A percentile compares a stretch with the other conserved stretches of the same genome.
phyloP scores from a whole-genome alignment of 768 basidiomycete species.

The Dacryopinax spathularia region DNA sequence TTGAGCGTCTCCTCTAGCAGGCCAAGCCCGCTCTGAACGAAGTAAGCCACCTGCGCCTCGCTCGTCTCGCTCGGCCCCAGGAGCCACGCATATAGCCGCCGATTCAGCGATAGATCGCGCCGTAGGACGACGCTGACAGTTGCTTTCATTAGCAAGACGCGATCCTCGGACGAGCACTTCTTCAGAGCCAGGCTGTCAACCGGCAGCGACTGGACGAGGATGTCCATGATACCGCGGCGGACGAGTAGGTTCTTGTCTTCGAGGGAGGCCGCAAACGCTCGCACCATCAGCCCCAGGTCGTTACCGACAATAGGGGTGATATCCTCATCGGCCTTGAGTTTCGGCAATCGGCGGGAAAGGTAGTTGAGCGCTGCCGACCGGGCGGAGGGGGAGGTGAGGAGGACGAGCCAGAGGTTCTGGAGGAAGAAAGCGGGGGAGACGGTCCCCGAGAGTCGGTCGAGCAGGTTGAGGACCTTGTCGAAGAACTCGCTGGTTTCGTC shows the following conservation, averaged over 20 bases:
- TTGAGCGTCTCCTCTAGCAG: constrained; percentile 56
- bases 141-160: constrained; percentile 69
- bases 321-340: constrained; percentile 54
- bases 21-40: constrained; percentile 55
- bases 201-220: constrained; percentile 61
- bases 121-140: constrained; percentile 81
- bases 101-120: constrained; percentile 81
- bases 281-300: constrained; percentile 86
- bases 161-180: constrained; percentile 49
- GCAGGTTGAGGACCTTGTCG: constrained; percentile 54
- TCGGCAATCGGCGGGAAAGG: constrained; percentile 65
- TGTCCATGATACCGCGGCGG: constrained; percentile 69
- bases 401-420: constrained; percentile 87
- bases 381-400: constrained; percentile 76
- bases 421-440: constrained; percentile 84
- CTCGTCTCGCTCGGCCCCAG: constrained; percentile 68
- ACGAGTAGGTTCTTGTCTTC: constrained; percentile 93
- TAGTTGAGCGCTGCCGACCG: constrained; percentile 81
- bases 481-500: constrained; percentile 89
- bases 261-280: constrained; percentile 80
- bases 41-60: constrained; percentile 57
- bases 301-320: constrained; percentile 60
- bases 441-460: constrained; percentile 70
- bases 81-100: constrained; percentile 86
- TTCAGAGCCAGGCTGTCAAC: constrained; percentile 58